Evolutionary conservation across 176 grass and related monocot genomes (phyloP).

Genomic region (Aegilops bicornis): DNA sequence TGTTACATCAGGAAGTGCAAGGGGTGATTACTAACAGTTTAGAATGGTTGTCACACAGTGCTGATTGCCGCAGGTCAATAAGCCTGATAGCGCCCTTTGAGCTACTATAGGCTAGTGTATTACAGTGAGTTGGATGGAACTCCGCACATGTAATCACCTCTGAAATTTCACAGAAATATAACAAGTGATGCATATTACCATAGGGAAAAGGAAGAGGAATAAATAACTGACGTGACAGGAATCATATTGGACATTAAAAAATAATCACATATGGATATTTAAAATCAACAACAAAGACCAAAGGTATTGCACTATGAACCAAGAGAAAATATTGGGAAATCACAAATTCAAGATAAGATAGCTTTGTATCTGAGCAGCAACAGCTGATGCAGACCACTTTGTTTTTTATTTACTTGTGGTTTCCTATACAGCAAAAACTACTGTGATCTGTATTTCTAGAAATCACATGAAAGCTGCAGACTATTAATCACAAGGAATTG

Average conservation of each 20-base stretch:
- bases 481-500: neutral
- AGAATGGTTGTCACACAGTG: constrained; percentile 82
- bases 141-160: constrained; percentile 97
- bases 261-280: neutral
- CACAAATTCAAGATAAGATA: constrained; percentile 18
- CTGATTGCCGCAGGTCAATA: constrained; percentile 86
- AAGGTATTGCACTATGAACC: neutral
- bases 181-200: constrained; percentile 32
- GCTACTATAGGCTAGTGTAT: constrained; percentile 91
- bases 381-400: neutral
- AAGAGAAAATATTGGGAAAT: constrained; percentile 21
- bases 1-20: constrained; percentile 36
- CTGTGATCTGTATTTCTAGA: neutral
- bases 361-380: constrained; percentile 1
- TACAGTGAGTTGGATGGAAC: constrained; percentile 87
- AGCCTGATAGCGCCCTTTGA: constrained; percentile 94
- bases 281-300: constrained; percentile 22
- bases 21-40: constrained; percentile 65
- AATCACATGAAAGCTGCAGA: neutral
- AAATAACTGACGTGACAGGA: constrained; percentile 14
- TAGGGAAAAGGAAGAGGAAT: neutral
- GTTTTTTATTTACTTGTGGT: neutral
- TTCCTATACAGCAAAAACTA: constrained; percentile 11
- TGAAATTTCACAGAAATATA: constrained; percentile 56
- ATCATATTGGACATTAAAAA: constrained; percentile 18